Conservation (phyloP, 345 rosid species). For the Dipteronia dyeriana region DNA sequence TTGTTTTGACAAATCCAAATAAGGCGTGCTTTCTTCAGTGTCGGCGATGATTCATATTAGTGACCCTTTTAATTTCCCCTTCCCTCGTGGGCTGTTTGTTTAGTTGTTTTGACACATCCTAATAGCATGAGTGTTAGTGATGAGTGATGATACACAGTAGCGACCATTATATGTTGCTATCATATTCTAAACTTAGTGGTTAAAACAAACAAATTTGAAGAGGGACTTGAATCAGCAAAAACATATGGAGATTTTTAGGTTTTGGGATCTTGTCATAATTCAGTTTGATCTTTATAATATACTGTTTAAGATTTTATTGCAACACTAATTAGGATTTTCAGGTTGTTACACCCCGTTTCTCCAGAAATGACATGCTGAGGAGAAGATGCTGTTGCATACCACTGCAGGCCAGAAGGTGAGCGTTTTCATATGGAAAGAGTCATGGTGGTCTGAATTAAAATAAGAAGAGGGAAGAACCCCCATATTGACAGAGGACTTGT, state of each 20-base stretch:
- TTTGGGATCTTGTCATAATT: neutral
- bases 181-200: neutral
- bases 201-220: neutral
- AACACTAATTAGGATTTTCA: slow-evolving; percentile 20
- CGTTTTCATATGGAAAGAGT: neutral
- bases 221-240: neutral
- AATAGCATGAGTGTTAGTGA: no score
- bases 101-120: neutral
- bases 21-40: no score
- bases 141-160: neutral
- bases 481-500: slow-evolving; percentile 18
- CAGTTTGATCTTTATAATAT: neutral
- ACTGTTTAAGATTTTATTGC: neutral
- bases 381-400: slow-evolving; percentile 27
- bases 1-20: no score
- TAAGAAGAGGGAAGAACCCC: slow-evolving; percentile 18
- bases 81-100: neutral
- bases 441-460: slow-evolving; percentile 22
- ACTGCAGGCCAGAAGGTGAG: neutral
- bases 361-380: slow-evolving; percentile 50
- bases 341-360: slow-evolving; percentile 30
- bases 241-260: neutral
- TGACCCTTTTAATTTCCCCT: no score
- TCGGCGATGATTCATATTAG: no score
- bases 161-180: neutral